phyloP scores from a whole-genome alignment of 176 grass and related monocot species.

The Melocanna baccifera region DNA sequence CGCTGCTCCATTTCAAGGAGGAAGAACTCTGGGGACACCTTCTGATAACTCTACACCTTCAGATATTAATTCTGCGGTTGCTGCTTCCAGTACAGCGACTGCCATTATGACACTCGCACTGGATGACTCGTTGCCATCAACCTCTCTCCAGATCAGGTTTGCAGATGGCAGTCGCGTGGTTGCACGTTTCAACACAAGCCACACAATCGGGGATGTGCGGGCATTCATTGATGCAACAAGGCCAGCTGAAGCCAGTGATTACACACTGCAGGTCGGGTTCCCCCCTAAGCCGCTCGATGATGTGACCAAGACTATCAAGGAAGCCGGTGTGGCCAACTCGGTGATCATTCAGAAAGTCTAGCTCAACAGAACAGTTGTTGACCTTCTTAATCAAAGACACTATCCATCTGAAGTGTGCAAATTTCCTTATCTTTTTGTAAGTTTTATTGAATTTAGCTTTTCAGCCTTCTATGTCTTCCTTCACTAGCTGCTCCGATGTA shows the following conservation, averaged over 20 bases:
- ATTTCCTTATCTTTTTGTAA: not conserved
- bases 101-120: conserved; percentile 36
- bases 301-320: conserved; percentile 64
- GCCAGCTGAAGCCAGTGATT: conserved; percentile 48
- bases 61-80: conserved; percentile 4
- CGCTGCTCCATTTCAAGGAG: conserved; percentile 52
- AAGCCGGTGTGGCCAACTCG: conserved; percentile 77
- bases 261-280: conserved; percentile 72
- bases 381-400: not conserved
- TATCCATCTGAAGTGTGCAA: conserved; percentile 12
- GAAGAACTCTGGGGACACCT: conserved; percentile 41
- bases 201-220: conserved; percentile 71
- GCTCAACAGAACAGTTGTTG: conserved; percentile 1
- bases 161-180: conserved; percentile 75
- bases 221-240: conserved; percentile 67
- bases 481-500: not conserved
- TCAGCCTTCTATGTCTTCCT: not conserved
- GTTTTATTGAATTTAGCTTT: not conserved
- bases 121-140: conserved; percentile 67
- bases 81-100: conserved; percentile 20
- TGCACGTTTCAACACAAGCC: conserved; percentile 68
- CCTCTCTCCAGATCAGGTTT: conserved; percentile 90
- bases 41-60: conserved; percentile 30
- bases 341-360: conserved; percentile 84
- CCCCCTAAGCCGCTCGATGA: conserved; percentile 80